Base-by-base conservation (phyloP, 805 yeast genomes). In the Candida hispaniensis region DNA sequence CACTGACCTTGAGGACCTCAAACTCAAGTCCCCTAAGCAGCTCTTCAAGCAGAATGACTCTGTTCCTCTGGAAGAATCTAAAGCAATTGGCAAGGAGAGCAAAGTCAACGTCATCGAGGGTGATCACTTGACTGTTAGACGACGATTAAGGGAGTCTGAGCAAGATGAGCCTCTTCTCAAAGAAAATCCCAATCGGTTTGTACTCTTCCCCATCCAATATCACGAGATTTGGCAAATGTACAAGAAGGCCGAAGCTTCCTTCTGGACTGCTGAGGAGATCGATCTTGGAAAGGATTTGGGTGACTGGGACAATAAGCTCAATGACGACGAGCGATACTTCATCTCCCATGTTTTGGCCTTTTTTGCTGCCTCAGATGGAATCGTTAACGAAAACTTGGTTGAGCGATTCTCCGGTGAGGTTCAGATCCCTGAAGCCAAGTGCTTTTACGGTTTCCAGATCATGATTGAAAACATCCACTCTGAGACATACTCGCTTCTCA, bases 211-310 rank as follows among this genome's bases (percentile, higher is more conserved):
- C 47, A 83, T 88, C 64, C 79, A 81, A 63, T 91, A 85, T 66
- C 88, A 86, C 57, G 97, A 88, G 64, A 81, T 88, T 59, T 88
- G 97, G 97, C 94, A 88, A 61, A 86, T 93, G 69, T 88, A 88
- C 65, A 88, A 88, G 69, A 83, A 88, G 64, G 96, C 97, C 34
- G 98, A 91, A 69, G 98, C 98, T 10, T 88, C 97, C 5, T 88
- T 88, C 71, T 88, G 98, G 98, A 91, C 97, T 24, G 96, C 97
- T 30, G 98, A 88, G 67, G 98, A 91, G 65, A 85, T 88, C 47
- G 98, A 88, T 62, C 72, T 88, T 46, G 76, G 93, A 39, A 91
- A 88, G 67, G 98, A 88, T 60, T 55, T 69, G 42, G 71, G 71
- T 51, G 98, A 88, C 65, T 88, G 98, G 98, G 86, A 82, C 58